These are phyloP conservation scores for Tripterygium wilfordii DNA, from an alignment of 177 flowering plant species.

Conservation along the genomic window DNA sequence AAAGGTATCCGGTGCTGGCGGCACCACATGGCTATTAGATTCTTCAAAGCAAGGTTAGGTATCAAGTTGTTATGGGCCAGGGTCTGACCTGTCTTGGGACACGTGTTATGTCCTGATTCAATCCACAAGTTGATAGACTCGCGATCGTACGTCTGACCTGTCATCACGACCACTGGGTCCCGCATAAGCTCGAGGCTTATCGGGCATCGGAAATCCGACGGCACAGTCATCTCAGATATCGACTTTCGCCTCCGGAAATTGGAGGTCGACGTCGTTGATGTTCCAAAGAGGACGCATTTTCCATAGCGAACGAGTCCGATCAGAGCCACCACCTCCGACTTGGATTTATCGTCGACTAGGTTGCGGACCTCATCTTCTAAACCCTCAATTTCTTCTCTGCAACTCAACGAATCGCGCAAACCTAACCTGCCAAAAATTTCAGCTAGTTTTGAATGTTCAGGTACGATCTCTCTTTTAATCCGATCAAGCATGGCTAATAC, in stretches of 20 bases:
- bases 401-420: slow-evolving; percentile 38
- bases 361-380: slow-evolving; percentile 60
- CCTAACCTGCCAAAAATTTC: slow-evolving; percentile 37
- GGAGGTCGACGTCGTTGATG: slow-evolving; percentile 45
- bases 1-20: slow-evolving; percentile 64
- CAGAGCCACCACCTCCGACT: slow-evolving; percentile 37
- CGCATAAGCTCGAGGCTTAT: slow-evolving; percentile 76
- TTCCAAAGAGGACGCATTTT: slow-evolving; percentile 67
- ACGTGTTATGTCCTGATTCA: slow-evolving; percentile 75
- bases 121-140: slow-evolving; percentile 62
- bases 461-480: slow-evolving; percentile 54
- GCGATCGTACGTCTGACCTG: slow-evolving; percentile 90
- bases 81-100: slow-evolving; percentile 85
- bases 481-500: slow-evolving; percentile 39
- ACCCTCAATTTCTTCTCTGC: slow-evolving; percentile 61
- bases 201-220: slow-evolving; percentile 84
- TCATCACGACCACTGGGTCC: slow-evolving; percentile 83
- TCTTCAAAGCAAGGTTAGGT: slow-evolving; percentile 63
- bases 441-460: slow-evolving; percentile 34
- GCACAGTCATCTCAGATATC: slow-evolving; percentile 34
- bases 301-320: slow-evolving; percentile 72
- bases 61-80: slow-evolving; percentile 50
- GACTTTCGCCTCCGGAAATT: slow-evolving; percentile 9
- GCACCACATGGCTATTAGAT: slow-evolving; percentile 72
- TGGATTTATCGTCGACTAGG: slow-evolving; percentile 38